These are phyloP conservation scores for Actinomortierella ambigua DNA, from an alignment of 371 early-diverging fungal genomes.

Conservation along the genomic window DNA sequence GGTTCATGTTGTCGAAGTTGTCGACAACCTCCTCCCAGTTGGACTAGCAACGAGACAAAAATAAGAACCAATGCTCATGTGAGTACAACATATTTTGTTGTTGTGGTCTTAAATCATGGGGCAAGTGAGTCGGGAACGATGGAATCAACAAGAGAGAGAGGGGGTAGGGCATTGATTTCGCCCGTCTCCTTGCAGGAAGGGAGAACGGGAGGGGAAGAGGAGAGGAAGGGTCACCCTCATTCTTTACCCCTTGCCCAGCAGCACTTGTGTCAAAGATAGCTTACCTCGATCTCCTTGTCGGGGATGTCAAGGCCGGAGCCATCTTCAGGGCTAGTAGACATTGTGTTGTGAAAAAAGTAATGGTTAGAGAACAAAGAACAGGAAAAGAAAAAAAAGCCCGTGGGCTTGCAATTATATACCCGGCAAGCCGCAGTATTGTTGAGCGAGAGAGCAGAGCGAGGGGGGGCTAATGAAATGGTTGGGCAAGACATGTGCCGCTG, in stretches of 20 bases:
- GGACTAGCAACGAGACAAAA: constrained; percentile 50
- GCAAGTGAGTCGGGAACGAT: too few relatives aligned
- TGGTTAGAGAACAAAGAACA: too few relatives aligned
- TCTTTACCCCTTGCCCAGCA: constrained; percentile 3
- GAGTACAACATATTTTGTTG: not conserved
- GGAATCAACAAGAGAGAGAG: too few relatives aligned
- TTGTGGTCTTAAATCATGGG: too few relatives aligned
- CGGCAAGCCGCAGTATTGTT: too few relatives aligned
- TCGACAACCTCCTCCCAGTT: constrained; percentile 78
- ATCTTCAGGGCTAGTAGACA: constrained; percentile 24
- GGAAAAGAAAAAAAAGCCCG: not conserved
- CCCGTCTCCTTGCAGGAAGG: not conserved
- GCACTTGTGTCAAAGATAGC: not conserved
- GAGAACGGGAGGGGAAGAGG: not conserved
- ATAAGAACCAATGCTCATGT: not conserved
- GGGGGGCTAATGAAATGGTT: too few relatives aligned
- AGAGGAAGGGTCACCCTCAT: not conserved
- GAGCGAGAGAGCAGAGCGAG: too few relatives aligned
- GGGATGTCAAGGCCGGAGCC: constrained; percentile 31
- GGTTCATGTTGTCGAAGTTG: constrained; percentile 86
- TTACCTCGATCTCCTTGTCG: constrained; percentile 48
- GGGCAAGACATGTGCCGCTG: too few relatives aligned
- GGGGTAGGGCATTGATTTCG: not conserved
- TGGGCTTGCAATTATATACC: too few relatives aligned
- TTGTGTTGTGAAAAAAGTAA: not conserved